phyloP scores from a whole-genome alignment of 306 rosid species.

The Leucaena leucocephala region DNA sequence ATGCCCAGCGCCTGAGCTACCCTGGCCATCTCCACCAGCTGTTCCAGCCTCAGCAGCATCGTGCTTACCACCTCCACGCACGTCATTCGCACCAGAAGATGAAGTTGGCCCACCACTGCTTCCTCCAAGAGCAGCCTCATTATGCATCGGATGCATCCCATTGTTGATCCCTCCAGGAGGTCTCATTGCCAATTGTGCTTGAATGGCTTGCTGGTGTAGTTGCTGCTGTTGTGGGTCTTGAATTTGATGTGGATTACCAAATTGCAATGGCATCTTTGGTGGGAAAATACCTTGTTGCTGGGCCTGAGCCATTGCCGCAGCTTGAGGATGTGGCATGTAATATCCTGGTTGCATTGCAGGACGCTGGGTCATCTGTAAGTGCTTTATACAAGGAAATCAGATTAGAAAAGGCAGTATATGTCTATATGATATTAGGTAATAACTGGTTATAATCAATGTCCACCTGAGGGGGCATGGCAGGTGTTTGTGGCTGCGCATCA shows the following conservation, averaged over 20 bases:
- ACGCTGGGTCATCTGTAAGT: conserved; percentile 83
- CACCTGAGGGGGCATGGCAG: conserved; percentile 89
- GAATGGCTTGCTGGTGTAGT: conserved; percentile 81
- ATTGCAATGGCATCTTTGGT: conserved; percentile 80
- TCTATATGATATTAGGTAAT: not conserved
- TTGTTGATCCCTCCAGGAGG: conserved; percentile 72
- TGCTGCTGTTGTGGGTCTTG: conserved; percentile 86
- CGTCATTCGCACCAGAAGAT: conserved; percentile 52
- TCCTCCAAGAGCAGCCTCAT: conserved; percentile 62
- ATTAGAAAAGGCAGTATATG: conserved; percentile 2
- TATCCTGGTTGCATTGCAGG: conserved; percentile 90
- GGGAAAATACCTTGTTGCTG: conserved; percentile 92
- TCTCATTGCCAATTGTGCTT: conserved; percentile 90
- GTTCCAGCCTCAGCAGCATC: conserved; percentile 66
- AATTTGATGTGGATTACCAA: conserved; percentile 77
- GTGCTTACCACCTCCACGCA: conserved; percentile 80
- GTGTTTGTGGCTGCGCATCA: conserved; percentile 92
- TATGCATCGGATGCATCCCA: conserved; percentile 82
- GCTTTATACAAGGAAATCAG: conserved; percentile 34
- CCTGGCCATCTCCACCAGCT: conserved; percentile 74
- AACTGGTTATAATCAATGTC: conserved; percentile 23
- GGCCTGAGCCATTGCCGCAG: conserved; percentile 72
- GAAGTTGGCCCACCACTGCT: conserved; percentile 60
- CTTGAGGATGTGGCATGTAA: conserved; percentile 95
- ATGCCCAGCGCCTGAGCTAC: conserved; percentile 62